phyloP scores from a whole-genome alignment of 305 asterid genomes.

The Nicotiana rustica region DNA sequence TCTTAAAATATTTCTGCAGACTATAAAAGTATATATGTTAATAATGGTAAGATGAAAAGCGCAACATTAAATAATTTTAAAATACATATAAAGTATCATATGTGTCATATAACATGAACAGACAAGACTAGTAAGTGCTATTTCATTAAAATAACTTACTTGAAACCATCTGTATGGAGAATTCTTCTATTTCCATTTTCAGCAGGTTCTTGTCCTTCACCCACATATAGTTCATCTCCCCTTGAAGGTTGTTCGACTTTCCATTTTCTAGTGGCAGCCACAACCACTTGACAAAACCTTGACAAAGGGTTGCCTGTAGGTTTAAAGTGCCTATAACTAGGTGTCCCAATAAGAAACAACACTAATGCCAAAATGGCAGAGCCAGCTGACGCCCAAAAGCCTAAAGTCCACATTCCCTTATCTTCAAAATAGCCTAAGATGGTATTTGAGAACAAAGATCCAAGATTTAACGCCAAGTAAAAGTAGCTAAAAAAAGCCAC shows the following conservation, averaged over 20 bases:
- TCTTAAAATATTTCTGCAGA: too few relatives aligned
- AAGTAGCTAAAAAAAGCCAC: conserved; percentile 51
- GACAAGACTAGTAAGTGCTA: background rate
- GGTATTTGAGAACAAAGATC: conserved; percentile 45
- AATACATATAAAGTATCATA: too few relatives aligned
- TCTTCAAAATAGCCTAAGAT: conserved; percentile 47
- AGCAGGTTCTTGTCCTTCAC: conserved; percentile 34
- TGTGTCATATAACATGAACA: too few relatives aligned
- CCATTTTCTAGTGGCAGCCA: conserved; percentile 49
- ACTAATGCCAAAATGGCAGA: conserved; percentile 42
- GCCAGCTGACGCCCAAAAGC: conserved; percentile 47
- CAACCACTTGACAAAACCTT: conserved; percentile 47
- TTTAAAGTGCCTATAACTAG: conserved; percentile 42
- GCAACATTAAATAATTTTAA: too few relatives aligned
- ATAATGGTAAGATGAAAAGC: too few relatives aligned
- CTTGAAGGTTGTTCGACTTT: conserved; percentile 39
- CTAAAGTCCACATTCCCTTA: conserved; percentile 45
- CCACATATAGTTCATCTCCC: conserved; percentile 43
- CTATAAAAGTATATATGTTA: too few relatives aligned
- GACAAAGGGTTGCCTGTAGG: conserved; percentile 49
- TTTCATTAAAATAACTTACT: conserved; percentile 35
- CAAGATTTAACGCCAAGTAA: conserved; percentile 47
- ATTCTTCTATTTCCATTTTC: conserved; percentile 43
- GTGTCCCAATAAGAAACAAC: conserved; percentile 43
- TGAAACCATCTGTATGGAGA: conserved; percentile 45